Evolutionary conservation across 1,284 basidiomycete genomes (phyloP).

Genomic region (Coniophora puteana): DNA sequence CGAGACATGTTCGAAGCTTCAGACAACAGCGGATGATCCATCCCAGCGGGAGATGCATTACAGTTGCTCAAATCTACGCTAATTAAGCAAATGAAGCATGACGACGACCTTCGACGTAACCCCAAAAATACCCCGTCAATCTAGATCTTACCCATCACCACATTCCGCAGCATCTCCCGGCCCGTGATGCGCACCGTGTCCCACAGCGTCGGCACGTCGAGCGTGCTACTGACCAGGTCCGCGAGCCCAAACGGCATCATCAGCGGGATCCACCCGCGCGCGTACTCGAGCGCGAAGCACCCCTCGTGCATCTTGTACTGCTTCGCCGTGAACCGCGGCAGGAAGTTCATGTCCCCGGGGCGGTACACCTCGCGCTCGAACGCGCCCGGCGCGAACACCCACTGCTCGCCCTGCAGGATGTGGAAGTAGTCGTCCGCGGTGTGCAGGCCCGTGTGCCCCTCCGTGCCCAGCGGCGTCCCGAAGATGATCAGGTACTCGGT

Average conservation of each 20-base stretch:
- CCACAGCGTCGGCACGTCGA: constrained; percentile 84
- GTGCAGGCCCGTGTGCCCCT: constrained; percentile 93
- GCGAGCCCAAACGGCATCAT: constrained; percentile 94
- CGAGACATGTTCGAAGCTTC: too few relatives aligned
- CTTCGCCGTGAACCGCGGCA: constrained; percentile 82
- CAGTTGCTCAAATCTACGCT: neutral
- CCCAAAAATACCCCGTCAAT: neutral
- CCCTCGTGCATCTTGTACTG: constrained; percentile 98
- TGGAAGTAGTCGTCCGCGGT: constrained; percentile 98
- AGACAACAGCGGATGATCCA: too few relatives aligned
- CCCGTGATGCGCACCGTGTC: constrained; percentile 78
- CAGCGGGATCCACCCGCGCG: constrained; percentile 86
- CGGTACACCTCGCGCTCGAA: constrained; percentile 83
- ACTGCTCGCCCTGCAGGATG: constrained; percentile 91
- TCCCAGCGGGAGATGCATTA: neutral
- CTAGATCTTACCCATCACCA: constrained; percentile 86
- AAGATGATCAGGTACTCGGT: constrained; percentile 96
- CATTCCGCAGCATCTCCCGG: constrained; percentile 78
- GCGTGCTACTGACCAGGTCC: constrained; percentile 84
- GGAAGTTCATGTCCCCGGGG: constrained; percentile 81
- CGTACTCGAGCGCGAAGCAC: constrained; percentile 95
- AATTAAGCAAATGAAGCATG: too few relatives aligned
- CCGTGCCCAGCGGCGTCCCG: constrained; percentile 93
- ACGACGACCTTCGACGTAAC: neutral
- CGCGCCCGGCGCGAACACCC: constrained; percentile 82